Conservation (phyloP, 2,329 filamentous ascomycete genomes). For the Curvularia hawaiiensis region DNA sequence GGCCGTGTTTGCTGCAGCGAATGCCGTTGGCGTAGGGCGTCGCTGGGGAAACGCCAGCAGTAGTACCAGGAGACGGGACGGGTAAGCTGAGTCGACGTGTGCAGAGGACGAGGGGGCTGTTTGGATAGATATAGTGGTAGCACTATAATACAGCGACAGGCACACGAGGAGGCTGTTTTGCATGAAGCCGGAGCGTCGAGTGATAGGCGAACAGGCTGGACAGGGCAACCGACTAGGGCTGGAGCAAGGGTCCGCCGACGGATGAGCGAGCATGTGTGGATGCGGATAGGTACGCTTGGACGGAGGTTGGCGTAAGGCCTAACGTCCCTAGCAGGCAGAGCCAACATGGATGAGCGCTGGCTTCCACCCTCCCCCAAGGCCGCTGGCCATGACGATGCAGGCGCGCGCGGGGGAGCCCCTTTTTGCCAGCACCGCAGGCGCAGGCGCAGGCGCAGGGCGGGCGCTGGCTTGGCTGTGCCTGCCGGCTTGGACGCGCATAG, state of each 20-base stretch:
- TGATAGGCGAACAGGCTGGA: slow-evolving; percentile 13
- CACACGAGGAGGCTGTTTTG: slow-evolving; percentile 3
- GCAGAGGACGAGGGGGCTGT: not conserved
- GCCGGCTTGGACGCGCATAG: not conserved
- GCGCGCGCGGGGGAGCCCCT: not conserved
- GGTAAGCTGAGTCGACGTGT: not conserved
- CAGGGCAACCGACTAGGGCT: not conserved
- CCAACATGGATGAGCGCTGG: slow-evolving; percentile 10
- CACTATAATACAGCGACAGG: not conserved
- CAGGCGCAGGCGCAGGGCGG: not conserved
- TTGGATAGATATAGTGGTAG: not conserved
- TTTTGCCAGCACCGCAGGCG: not conserved
- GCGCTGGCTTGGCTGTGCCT: not conserved
- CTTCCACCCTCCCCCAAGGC: slow-evolving; percentile 6
- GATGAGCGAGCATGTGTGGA: slow-evolving; percentile 13
- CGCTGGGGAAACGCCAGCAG: not conserved
- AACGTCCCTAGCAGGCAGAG: slow-evolving; percentile 4
- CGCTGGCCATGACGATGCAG: not conserved
- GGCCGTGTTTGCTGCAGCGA: not conserved
- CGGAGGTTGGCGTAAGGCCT: slow-evolving; percentile 8
- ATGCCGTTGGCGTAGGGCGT: slow-evolving; percentile 1
- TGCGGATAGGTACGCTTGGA: slow-evolving; percentile 12
- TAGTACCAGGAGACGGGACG: not conserved
- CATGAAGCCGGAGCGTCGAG: slow-evolving; percentile 18
- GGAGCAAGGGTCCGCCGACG: slow-evolving; percentile 8